Conservation (phyloP, 1,284 basidiomycete genomes). For the Mycena sp. region DNA sequence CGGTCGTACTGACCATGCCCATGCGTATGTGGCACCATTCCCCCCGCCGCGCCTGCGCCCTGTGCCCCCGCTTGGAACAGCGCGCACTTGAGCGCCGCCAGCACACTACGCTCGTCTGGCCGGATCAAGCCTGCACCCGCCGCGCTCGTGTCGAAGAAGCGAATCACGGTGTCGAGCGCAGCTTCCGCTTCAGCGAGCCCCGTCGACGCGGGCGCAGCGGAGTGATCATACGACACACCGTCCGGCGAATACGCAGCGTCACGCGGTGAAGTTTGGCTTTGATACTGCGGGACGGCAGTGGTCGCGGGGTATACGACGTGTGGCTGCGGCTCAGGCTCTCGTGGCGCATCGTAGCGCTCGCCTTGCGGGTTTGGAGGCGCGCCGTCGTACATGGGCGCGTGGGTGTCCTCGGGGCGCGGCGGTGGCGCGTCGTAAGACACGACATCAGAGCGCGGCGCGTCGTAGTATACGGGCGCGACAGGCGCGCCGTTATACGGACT, state of each 20-base stretch:
- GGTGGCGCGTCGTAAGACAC: slow-evolving; percentile 23
- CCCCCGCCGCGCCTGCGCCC: not conserved
- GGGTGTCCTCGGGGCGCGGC: slow-evolving; percentile 10
- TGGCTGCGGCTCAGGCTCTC: not conserved
- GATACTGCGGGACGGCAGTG: not conserved
- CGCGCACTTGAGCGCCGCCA: slow-evolving; percentile 58
- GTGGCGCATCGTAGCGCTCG: no score
- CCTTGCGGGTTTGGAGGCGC: not conserved
- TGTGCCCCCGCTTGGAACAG: slow-evolving; percentile 56
- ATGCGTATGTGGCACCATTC: slow-evolving; percentile 6
- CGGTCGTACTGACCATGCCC: not conserved
- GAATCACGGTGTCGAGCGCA: slow-evolving; percentile 60
- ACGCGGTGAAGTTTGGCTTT: not conserved
- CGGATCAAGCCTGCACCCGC: slow-evolving; percentile 53
- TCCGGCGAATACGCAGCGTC: not conserved
- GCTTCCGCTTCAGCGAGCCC: slow-evolving; percentile 62
- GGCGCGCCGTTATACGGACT: slow-evolving; percentile 4
- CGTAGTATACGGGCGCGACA: slow-evolving; percentile 27
- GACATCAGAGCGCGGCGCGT: slow-evolving; percentile 23
- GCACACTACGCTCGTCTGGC: slow-evolving; percentile 52
- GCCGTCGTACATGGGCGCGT: not conserved
- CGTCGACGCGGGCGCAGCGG: slow-evolving; percentile 37
- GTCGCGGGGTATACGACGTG: not conserved
- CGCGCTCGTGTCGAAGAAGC: slow-evolving; percentile 56
- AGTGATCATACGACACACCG: not conserved